Evolutionary conservation across 202 grass and related monocot species (phyloP), one percentile per base, ranked within the genome.

Genomic region (Miscanthus sacchariflorus): DNA sequence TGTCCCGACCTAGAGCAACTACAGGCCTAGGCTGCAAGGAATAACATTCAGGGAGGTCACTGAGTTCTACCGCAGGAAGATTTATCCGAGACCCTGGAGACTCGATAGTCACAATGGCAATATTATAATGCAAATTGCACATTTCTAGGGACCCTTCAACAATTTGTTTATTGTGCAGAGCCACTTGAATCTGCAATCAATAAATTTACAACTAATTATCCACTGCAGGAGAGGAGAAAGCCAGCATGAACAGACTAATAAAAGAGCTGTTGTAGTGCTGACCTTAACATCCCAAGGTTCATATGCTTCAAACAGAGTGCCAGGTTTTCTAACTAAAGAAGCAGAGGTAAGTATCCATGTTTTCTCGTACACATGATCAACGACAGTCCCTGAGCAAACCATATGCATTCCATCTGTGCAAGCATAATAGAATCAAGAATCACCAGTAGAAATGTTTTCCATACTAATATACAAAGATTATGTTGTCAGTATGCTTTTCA

Each of bases 41-140:
- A 54, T 76, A 76, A 74, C 12, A 48, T 49, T 48, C 12, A 7
- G 74, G 74, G 74, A 52, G 74, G 24, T 76, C 49, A 35, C 1
- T 21, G 14, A 56, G 74, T 56, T 36, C 28, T 4, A 77, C 74
- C 0, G 15, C 27, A 56, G 74, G 74, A 56, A 77, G 74, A 56
- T 36, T 1, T 52, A 33, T 12, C 74, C 0, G 1, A 18, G 13
- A 21, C 9, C 8, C 28, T 56, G 2, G 48, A 11, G 7, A 58
- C 48, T 77, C 27, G 12, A 56, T 77, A 77, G 48, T 38, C 74
- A 77, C 74, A 77, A 77, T 56, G 1, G 74, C 48, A 77, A 77
- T 56, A n/a, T 77, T 77, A 77, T 76, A 76, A 76, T 76, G 74
- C 74, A 76, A 76, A 76, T 76, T 54, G 15, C 74, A 77, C 75